Conservation (phyloP, 139 green algal genomes). For the Deuterostichococcus epilithicus region DNA sequence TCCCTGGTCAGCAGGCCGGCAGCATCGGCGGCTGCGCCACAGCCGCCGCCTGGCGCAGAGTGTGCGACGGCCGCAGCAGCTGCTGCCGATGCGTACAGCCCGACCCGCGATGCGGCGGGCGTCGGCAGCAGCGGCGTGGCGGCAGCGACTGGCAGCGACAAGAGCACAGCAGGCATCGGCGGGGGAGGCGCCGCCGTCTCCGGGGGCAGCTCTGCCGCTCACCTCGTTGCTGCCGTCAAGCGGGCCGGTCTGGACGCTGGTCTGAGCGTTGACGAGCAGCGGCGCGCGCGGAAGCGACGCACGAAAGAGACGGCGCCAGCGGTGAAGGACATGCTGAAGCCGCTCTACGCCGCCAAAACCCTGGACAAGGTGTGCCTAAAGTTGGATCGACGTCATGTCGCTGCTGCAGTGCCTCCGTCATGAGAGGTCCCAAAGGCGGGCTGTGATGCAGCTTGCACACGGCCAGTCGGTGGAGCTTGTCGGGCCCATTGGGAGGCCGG, state of each 20-base stretch:
- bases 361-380: not conserved
- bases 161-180: not conserved
- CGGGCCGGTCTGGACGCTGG: not conserved
- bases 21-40: too few species aligned
- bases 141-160: not conserved
- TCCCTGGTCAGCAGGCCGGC: not conserved
- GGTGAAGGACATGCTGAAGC: not conserved
- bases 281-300: not conserved
- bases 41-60: too few species aligned
- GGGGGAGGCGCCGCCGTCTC: not conserved
- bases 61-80: not conserved
- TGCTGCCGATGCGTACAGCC: not conserved
- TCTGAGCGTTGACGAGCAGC: not conserved
- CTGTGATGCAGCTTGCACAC: too few species aligned
- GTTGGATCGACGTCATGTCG: not conserved
- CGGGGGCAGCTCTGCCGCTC: too few species aligned
- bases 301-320: not conserved
- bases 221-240: not conserved
- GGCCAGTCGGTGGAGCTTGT: too few species aligned
- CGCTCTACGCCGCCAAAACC: not conserved
- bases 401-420: too few species aligned
- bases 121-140: not conserved
- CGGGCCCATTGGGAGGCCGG: too few species aligned
- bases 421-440: too few species aligned
- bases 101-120: not conserved